phyloP scores from a whole-genome alignment of 345 rosid species.

The Erucastrum elatum region DNA sequence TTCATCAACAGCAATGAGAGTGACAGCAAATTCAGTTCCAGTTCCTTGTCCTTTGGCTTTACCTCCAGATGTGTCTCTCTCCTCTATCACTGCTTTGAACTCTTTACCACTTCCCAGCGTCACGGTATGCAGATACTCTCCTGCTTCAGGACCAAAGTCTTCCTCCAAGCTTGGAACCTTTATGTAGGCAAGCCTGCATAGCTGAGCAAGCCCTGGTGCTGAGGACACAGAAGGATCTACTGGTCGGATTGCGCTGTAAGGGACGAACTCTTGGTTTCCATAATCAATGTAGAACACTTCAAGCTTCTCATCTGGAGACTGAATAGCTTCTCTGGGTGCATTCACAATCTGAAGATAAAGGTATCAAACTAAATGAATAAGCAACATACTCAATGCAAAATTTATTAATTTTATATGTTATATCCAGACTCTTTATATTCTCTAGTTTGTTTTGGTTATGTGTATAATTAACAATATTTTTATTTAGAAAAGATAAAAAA shows the following conservation, averaged over 20 bases:
- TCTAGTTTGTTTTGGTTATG: too few species aligned
- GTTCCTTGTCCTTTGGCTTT: constrained; percentile 96
- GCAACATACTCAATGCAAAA: background rate
- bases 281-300: constrained; percentile 97
- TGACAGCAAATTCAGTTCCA: constrained; percentile 63
- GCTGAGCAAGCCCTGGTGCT: constrained; percentile 82
- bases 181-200: constrained; percentile 89
- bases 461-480: too few species aligned
- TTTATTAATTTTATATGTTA: too few species aligned
- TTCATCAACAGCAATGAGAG: constrained; percentile 70
- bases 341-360: constrained; percentile 59
- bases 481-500: too few species aligned
- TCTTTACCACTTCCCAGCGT: constrained; percentile 65
- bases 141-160: constrained; percentile 92
- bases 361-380: background rate
- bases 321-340: constrained; percentile 77
- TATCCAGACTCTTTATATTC: too few species aligned
- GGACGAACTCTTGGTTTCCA: constrained; percentile 86
- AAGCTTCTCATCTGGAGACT: constrained; percentile 66
- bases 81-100: constrained; percentile 79
- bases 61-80: constrained; percentile 80
- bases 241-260: constrained; percentile 70
- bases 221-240: constrained; percentile 69
- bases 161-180: constrained; percentile 87
- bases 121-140: constrained; percentile 59